Evolutionary conservation across 495 filamentous ascomycete genomes (phyloP), one percentile per base, ranked within the genome.

Genomic region (Trichoderma parareesei): DNA sequence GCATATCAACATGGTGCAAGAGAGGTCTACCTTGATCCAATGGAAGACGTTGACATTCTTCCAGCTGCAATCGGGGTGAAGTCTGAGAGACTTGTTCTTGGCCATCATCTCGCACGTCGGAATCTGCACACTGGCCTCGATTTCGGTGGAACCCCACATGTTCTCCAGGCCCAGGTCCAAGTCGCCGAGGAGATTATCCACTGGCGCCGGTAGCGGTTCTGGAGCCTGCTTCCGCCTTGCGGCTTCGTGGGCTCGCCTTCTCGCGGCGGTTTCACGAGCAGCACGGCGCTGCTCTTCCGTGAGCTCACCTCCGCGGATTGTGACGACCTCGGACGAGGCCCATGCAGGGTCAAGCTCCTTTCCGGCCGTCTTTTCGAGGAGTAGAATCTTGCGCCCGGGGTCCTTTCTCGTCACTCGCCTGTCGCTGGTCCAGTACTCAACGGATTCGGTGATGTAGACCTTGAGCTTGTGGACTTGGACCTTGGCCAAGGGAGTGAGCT

Each of bases 401-500:
- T 97, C 93, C 71, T 94, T 85, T 10, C 94, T 87, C 64, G 94
- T 91, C 0, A 97, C 92, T 27, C 87, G 89, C 67, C 91, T 91
- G 73, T 95, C 90, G 65, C 84, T 85, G 38, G 90, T 93, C 81
- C 87, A 97, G 73, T 98, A 97, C 70, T 97, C 93, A 62, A 94
- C 85, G 66, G 90, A 96, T 73, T 98, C 94, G 10, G 92, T 97
- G 44, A 97, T 88, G 69, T 87, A 93, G 27, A 98, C 90, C 75
- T 96, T 97, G 75, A 98, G 91, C 62, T 95, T 87, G 73, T 98
- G 95, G 60, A 95, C 92, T 70, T 95, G 92, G 13, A 98, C 93
- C 76, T 98, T 98, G 42, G 94, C 94, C 20, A 98, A 76, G 1
- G 94, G 94, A 2, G 93, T 98, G 65, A 98, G 81, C 70, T 97